Base-by-base conservation (phyloP, 345 rosid species). In the Heritiera littoralis region DNA sequence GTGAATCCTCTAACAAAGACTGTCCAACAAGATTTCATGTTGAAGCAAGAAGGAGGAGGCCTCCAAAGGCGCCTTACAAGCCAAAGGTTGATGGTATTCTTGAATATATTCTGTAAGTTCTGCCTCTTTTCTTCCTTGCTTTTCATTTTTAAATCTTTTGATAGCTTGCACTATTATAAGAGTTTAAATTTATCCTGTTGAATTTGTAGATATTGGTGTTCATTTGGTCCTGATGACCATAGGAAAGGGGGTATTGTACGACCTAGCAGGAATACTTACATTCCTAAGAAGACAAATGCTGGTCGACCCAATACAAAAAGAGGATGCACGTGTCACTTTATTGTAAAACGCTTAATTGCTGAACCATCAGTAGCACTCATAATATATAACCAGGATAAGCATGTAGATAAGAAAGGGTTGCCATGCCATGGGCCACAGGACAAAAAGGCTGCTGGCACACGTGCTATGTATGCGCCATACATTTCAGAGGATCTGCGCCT, bases 341-440 rank as follows among this genome's bases (percentile, higher is more conserved):
- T 94, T 71, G 99, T 96, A 79, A 96, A 96, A 80, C 93, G 98
- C 73, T 86, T 96, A 72, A 94, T 90, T 77, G 95, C 98, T 61
- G 97, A 96, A 77, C 97, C 99, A 40, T 81, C 94, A 0, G 94
- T 92, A 49, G 99, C 97, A 13, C 91, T 96, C 61, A 72, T 96
- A 80, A 94, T 96, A 15, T 96, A 92, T 78, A 94, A 94, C 78
- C 91, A 89, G 55, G 97, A 94, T 73, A 96, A 91, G 86, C 98
- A 94, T 85, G 86, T 91, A 28, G 99, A 96, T 86, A 91, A 91
- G 77, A 90, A 92, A 76, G 99, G 97, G 41, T 60, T 89, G 56
- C 97, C 99, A 10, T 96, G 99, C 83, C 98, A 94, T 68, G 98
- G 98, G 9, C 98, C 98, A 6, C 97, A 90, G 87, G 99, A 94